Evolutionary conservation across 2,329 filamentous ascomycete species (phyloP), one percentile per base, ranked within the genome.

Genomic region (Penicillium sp.): DNA sequence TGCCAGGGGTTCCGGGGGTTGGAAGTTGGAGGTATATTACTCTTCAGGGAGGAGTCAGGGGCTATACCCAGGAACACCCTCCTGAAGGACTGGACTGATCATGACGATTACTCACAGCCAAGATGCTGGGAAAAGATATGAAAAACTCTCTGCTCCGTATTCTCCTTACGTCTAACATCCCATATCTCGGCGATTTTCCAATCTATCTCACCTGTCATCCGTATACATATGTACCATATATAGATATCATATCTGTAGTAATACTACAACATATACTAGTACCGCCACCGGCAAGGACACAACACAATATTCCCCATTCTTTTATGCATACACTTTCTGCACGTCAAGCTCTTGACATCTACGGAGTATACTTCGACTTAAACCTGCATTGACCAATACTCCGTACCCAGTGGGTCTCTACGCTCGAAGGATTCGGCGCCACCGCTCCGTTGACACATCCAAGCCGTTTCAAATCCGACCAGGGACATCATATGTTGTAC

Each of bases 201-300:
- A 44, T 44, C 38, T 9, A 43, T 43, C 21, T 43, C 39, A 41
- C 39, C 21, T 21, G 25, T 31, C 43, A 46, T 25, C 9, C 15
- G 21, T 21, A 43, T 27, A 5, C 4, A 25, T 21, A 33, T 46
- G 13, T 33, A 23, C 23, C 23, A 23, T 23, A 23, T 23, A 34
- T 34, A 5, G 11, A 15, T 33, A 34, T 33, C 31, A 33, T 16
- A 21, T 52, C 16, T 10, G 3, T 36, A 16, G 47, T 50, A 39
- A 46, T 36, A 27, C 16, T 29, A 11, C 29, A 31, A 11, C 10
- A 31, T 11, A 10, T 27, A 29, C 44, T 36, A 40, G 15, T 44
- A 8, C 40, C 11, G 31, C 31, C 40, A 53, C 53, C 56, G 31
- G 59, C 51, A 61, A 63, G 60, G 59, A 49, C 41, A 50, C 40